Conservation (phyloP, 2,329 filamentous ascomycete species). For the Talaromyces piceae region DNA sequence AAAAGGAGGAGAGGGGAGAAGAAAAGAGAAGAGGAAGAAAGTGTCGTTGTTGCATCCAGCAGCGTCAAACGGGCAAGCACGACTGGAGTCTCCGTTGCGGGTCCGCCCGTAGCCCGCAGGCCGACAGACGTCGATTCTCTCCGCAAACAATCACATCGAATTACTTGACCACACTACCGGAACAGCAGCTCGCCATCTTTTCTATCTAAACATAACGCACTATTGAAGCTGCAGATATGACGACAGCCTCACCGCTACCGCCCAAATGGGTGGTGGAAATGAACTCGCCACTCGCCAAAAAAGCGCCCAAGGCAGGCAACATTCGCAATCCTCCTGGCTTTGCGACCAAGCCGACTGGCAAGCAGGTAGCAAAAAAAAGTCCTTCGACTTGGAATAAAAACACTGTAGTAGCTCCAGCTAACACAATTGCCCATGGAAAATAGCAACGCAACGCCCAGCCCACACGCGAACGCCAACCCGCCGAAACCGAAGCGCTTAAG, state of each 20-base stretch:
- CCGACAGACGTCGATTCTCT: background rate
- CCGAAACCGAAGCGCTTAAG: conserved; percentile 92
- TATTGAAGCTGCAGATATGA: conserved; percentile 12
- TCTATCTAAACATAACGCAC: too few species aligned
- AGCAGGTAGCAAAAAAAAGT: conserved; percentile 54
- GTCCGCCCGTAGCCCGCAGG: background rate
- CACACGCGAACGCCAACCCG: conserved; percentile 53
- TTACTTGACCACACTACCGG: background rate
- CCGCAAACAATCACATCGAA: background rate
- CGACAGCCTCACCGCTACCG: conserved; percentile 37
- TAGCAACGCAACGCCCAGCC: conserved; percentile 31
- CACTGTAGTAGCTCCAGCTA: conserved; percentile 20
- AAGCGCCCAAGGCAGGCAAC: conserved; percentile 54
- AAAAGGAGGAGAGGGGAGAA: background rate
- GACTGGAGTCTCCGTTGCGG: background rate
- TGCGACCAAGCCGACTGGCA: conserved; percentile 43
- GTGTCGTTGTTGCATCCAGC: background rate
- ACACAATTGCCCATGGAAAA: conserved; percentile 12
- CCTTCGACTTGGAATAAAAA: too few species aligned
- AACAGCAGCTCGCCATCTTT: background rate
- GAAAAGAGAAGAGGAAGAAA: background rate
- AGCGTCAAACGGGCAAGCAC: background rate
- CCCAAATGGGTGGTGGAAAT: conserved; percentile 82
- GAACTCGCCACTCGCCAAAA: conserved; percentile 59
- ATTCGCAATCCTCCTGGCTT: conserved; percentile 85